These are phyloP conservation scores for Eutypella sp. DNA, from an alignment of 2,329 filamentous ascomycete species.

Conservation along the genomic window DNA sequence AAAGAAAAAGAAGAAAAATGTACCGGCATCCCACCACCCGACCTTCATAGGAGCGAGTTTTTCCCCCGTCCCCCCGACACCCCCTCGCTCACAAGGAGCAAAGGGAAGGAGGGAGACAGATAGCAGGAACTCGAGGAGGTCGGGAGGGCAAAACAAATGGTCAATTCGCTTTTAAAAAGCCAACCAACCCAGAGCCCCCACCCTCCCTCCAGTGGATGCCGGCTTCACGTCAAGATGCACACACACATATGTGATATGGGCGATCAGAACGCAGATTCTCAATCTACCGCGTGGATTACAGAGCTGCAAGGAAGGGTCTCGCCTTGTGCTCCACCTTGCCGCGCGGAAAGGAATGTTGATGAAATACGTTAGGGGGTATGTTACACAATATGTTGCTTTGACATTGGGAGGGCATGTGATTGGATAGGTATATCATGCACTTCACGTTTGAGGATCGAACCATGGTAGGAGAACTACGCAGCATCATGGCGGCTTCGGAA, in stretches of 20 bases:
- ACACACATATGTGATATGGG: too few species aligned
- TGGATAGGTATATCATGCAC: too few species aligned
- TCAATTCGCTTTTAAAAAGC: slow-evolving; percentile 31
- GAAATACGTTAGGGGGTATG: too few species aligned
- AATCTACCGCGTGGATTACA: slow-evolving; percentile 72
- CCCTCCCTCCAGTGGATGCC: slow-evolving; percentile 26
- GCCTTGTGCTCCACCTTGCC: slow-evolving; percentile 73
- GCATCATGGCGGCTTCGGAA: too few species aligned
- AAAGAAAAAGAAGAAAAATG: slow-evolving; percentile 23
- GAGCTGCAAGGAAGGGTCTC: slow-evolving; percentile 69
- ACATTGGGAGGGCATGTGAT: too few species aligned
- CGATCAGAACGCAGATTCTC: too few species aligned
- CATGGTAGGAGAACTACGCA: too few species aligned
- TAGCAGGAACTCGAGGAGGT: slow-evolving; percentile 30
- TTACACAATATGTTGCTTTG: too few species aligned
- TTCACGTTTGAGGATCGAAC: too few species aligned
- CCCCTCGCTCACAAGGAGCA: too few species aligned
- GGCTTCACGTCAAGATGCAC: slow-evolving; percentile 11
- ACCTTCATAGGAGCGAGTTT: slow-evolving; percentile 15
- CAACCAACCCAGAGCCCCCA: slow-evolving; percentile 29
- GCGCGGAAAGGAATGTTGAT: too few species aligned
- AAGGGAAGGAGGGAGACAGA: slow-evolving; percentile 22
- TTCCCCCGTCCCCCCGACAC: slow-evolving; percentile 7
- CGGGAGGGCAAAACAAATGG: slow-evolving; percentile 39
- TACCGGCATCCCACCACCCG: slow-evolving; percentile 39